Evolutionary conservation across 2,329 filamentous ascomycete species (phyloP).

Genomic region (Colletotrichum filicis): DNA sequence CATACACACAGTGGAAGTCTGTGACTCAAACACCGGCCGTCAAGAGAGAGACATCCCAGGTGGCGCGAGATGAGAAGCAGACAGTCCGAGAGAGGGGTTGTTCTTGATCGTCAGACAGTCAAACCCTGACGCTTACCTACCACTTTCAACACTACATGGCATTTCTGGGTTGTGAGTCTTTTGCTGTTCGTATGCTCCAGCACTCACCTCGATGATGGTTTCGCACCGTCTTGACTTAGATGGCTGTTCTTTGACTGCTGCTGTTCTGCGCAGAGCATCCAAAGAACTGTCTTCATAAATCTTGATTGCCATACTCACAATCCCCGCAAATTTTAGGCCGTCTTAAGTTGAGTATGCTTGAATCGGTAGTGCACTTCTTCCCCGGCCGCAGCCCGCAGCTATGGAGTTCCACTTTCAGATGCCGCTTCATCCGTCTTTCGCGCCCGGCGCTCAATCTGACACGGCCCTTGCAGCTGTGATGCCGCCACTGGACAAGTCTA

Average conservation of each 20-base stretch:
- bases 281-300: not conserved
- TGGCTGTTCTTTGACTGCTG: not conserved
- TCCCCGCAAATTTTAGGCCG: no score
- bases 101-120: no score
- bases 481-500: conserved; percentile 75
- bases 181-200: not conserved
- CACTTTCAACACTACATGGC: no score
- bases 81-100: no score
- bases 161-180: not conserved
- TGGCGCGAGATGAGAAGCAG: not conserved
- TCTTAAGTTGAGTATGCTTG: conserved; percentile 53
- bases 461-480: not conserved
- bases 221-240: not conserved
- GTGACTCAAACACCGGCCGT: not conserved
- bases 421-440: not conserved
- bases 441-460: not conserved
- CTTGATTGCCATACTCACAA: not conserved
- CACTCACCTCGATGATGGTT: not conserved
- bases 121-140: not conserved
- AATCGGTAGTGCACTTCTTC: conserved; percentile 80
- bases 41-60: not conserved
- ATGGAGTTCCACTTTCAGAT: conserved; percentile 49
- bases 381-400: conserved; percentile 64
- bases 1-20: not conserved
- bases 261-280: not conserved